Evolutionary conservation across 208 protist species (phyloP).

Genomic region (Trypanosoma platydactyli): DNA sequence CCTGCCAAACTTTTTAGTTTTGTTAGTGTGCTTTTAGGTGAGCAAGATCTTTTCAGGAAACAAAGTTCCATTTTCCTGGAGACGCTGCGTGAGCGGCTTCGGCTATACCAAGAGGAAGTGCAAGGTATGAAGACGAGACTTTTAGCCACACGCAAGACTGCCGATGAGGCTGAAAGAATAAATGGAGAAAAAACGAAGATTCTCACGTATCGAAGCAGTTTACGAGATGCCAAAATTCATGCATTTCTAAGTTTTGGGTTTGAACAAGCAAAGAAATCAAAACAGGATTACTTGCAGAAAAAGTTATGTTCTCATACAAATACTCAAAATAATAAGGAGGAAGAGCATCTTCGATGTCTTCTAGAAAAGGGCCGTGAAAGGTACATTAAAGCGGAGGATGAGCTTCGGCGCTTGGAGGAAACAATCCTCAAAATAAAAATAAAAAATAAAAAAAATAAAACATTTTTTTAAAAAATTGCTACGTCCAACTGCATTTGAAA

Average conservation of each 20-base stretch:
- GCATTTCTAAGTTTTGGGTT: conserved; percentile 44
- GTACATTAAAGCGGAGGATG: conserved; percentile 34
- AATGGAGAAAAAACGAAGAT: conserved; percentile 25
- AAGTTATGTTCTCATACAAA: conserved; percentile 30
- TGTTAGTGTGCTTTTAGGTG: conserved; percentile 5
- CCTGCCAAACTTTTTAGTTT: conserved; percentile 4
- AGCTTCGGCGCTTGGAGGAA: conserved; percentile 18
- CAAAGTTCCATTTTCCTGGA: conserved; percentile 10
- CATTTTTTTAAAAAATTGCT: conserved; percentile 13
- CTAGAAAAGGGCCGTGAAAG: conserved; percentile 29
- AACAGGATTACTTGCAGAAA: conserved; percentile 33
- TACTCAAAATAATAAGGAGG: conserved; percentile 21
- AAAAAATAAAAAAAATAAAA: conserved; percentile 5
- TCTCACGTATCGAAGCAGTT: conserved; percentile 34
- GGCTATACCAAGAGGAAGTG: conserved; percentile 35
- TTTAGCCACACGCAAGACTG: conserved; percentile 20
- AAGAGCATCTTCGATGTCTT: conserved; percentile 20
- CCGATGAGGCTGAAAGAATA: conserved; percentile 25
- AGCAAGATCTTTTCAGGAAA: neutral
- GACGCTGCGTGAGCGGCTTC: conserved; percentile 24
- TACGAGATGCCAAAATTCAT: conserved; percentile 41
- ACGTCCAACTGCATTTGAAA: conserved; percentile 10
- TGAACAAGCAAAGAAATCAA: conserved; percentile 22
- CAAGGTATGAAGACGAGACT: conserved; percentile 31
- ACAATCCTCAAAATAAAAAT: conserved; percentile 27